Evolutionary conservation across 176 grass and related monocot genomes (phyloP).

Genomic region (Avena atlantica): DNA sequence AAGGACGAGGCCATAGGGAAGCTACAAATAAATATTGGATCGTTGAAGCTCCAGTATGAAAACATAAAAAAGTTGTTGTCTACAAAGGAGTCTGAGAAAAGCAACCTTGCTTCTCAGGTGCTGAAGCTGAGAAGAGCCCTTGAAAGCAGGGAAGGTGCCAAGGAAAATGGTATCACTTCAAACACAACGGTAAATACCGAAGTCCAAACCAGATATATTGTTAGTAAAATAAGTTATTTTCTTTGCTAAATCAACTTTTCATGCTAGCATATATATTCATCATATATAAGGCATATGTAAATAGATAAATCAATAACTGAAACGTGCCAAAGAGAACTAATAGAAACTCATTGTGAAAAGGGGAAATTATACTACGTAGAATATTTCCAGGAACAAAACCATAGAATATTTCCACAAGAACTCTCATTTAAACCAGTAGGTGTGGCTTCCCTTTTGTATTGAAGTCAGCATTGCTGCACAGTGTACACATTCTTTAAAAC

Average conservation of each 20-base stretch:
- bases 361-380: not conserved
- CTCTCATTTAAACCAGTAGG: slow-evolving; percentile 31
- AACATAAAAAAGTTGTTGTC: slow-evolving; percentile 62
- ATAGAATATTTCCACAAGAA: slow-evolving; percentile 8
- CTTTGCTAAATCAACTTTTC: not conserved
- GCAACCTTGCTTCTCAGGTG: slow-evolving; percentile 61
- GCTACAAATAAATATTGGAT: slow-evolving; percentile 69
- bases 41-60: slow-evolving; percentile 55
- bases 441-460: slow-evolving; percentile 32
- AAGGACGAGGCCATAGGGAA: slow-evolving; percentile 60
- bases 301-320: slow-evolving; percentile 14
- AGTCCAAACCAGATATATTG: not conserved
- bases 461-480: slow-evolving; percentile 34
- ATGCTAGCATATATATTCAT: not conserved
- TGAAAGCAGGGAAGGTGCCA: slow-evolving; percentile 49
- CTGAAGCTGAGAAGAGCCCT: slow-evolving; percentile 62
- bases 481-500: not conserved
- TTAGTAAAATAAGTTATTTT: slow-evolving; percentile 4
- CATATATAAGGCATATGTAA: slow-evolving; percentile 24
- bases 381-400: not conserved
- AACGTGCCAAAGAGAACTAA: slow-evolving; percentile 6
- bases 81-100: slow-evolving; percentile 72
- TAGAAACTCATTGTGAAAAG: not conserved
- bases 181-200: slow-evolving; percentile 50
- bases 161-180: slow-evolving; percentile 40